phyloP scores from a whole-genome alignment of 257 asterid species.

The Nicotiana attenuata region DNA sequence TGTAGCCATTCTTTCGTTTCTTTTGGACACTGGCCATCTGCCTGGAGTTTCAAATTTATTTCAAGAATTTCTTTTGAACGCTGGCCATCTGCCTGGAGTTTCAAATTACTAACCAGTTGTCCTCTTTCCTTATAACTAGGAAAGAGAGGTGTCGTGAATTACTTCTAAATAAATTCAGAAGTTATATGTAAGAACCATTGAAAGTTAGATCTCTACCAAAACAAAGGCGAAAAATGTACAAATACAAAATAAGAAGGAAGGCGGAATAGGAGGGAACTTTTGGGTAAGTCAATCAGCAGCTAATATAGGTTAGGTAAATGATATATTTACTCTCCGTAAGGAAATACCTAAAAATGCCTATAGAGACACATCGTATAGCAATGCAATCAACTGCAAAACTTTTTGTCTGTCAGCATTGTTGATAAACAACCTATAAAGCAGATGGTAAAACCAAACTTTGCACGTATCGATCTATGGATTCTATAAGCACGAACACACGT shows the following conservation, averaged over 20 bases:
- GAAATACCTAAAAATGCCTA: not conserved
- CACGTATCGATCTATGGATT: not conserved
- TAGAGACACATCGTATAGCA: not conserved
- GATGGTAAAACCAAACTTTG: not conserved
- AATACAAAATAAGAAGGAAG: not conserved
- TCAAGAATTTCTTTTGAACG: too few species aligned
- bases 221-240: not conserved
- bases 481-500: not conserved
- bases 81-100: too few species aligned
- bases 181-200: not conserved
- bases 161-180: too few species aligned
- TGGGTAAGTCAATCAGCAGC: not conserved
- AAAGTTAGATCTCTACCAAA: not conserved
- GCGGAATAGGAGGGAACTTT: not conserved
- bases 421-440: not conserved
- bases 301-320: not conserved
- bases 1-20: too few species aligned
- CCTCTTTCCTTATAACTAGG: too few species aligned
- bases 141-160: too few species aligned
- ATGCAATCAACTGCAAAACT: not conserved
- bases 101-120: too few species aligned
- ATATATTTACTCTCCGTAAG: not conserved
- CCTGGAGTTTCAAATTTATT: too few species aligned
- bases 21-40: too few species aligned
- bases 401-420: not conserved